Conservation (phyloP, 257 asterid genomes). For the Capsicum rhomboideum region DNA sequence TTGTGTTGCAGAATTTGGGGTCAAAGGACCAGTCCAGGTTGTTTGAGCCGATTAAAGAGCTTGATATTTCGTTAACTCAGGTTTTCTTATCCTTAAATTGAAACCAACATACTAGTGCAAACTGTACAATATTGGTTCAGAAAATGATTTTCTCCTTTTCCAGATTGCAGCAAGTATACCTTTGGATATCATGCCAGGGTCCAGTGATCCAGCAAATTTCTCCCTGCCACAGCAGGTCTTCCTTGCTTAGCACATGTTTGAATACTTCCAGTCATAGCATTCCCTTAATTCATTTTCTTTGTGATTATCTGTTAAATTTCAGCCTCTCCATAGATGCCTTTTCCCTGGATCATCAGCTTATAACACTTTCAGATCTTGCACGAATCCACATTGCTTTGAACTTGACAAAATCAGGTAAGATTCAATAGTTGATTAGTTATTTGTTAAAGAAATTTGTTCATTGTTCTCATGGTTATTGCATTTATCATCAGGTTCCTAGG, state of each 20-base stretch:
- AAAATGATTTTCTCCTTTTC: constrained; percentile 1
- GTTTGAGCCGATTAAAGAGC: constrained; percentile 81
- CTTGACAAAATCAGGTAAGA: constrained; percentile 79
- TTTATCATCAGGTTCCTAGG: constrained; percentile 75
- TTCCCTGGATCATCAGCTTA: constrained; percentile 86
- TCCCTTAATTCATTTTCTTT: not conserved
- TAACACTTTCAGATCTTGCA: constrained; percentile 92
- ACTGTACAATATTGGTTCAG: not conserved
- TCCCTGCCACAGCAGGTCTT: constrained; percentile 87
- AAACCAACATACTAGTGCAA: not conserved
- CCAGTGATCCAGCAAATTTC: constrained; percentile 80
- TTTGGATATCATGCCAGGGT: constrained; percentile 90
- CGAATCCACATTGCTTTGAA: constrained; percentile 88
- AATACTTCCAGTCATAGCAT: not conserved
- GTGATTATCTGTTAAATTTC: constrained; percentile 1
- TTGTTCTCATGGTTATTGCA: not conserved
- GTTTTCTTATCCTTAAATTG: constrained; percentile 20
- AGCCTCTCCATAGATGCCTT: constrained; percentile 88
- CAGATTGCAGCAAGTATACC: constrained; percentile 84
- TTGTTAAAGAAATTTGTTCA: not conserved
- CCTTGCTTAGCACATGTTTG: constrained; percentile 5
- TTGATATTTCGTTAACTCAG: constrained; percentile 89
- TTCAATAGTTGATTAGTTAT: not conserved
- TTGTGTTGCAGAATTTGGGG: constrained; percentile 54
- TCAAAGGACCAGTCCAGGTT: constrained; percentile 70